A percentile compares a stretch with the other conserved stretches of the same genome.
phyloP scores from a whole-genome alignment of 805 yeast species.

The Wickerhamiella azyma region DNA sequence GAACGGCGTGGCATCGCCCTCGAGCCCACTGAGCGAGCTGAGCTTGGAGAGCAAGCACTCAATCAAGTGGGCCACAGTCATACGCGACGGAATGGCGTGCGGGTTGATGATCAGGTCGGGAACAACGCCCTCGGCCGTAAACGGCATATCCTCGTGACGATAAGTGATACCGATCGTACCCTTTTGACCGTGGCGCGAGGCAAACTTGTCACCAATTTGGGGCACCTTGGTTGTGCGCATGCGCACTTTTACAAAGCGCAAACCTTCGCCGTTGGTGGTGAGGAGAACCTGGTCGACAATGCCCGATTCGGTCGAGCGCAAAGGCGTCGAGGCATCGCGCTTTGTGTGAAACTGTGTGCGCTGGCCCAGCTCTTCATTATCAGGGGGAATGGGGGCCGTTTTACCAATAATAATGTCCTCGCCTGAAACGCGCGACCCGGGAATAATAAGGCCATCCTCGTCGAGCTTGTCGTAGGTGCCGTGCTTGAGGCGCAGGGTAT shows the following conservation, averaged over 20 bases:
- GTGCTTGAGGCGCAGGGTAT: conserved; percentile 87
- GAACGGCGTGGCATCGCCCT: conserved; percentile 99
- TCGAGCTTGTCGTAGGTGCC: conserved; percentile 97
- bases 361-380: conserved; percentile 96
- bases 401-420: conserved; percentile 98
- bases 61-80: conserved; percentile 98
- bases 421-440: conserved; percentile 97
- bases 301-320: conserved; percentile 94
- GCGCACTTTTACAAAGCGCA: conserved; percentile 93
- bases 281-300: conserved; percentile 94
- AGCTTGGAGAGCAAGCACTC: conserved; percentile 95
- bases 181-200: conserved; percentile 99
- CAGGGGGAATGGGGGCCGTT: conserved; percentile 98
- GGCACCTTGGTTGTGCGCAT: conserved; percentile 98
- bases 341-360: conserved; percentile 96
- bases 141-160: conserved; percentile 98
- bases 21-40: conserved; percentile 85
- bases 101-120: conserved; percentile 98
- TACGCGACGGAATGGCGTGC: conserved; percentile 99
- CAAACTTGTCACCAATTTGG: conserved; percentile 98
- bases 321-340: conserved; percentile 96
- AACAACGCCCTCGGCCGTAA: conserved; percentile 85
- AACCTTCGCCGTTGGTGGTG: conserved; percentile 96
- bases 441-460: conserved; percentile 95
- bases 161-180: conserved; percentile 99